Base-by-base conservation (phyloP, 129 eudicot genomes). In the Tagetes patula region DNA sequence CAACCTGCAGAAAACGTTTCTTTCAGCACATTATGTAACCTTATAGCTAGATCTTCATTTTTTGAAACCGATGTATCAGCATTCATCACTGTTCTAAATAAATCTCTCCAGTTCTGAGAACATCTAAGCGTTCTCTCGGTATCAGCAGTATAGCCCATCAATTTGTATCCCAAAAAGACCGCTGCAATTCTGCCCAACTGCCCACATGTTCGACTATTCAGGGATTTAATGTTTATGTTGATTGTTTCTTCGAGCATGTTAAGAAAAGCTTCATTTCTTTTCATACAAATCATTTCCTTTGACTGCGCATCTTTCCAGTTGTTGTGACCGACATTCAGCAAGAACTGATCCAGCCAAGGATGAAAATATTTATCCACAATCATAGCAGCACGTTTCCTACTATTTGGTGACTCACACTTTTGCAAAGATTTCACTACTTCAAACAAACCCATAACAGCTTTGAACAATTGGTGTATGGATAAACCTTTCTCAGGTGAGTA, bases 161-260 rank as follows among this genome's bases (percentile, higher is more conserved):
- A 45, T n/a, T 43, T 69, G n/a, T 83, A 80, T 47, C 86, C 89
- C 32, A 91, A 77, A 36, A 65, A 41, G 7, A 68, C 54, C 82
- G 67, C 83, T n/a, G 81, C 71, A 13, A 65, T 72, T 48, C 69
- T 77, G 33, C 90, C 97, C 55, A 84, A 53, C 62, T 81, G 82
- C 38, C 70, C 75, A 70, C 62, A 63, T 10, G 88, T 70, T 20
- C 48, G 75, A 37, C 8, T 10, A 49, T 32, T 55, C 6, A 13
- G 68, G 30, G 64, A 47, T 11, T 34, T 9, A 13, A 73, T 31
- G 34, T 76, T 70, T 54, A 52, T 63, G 1, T 55, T 31, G 36
- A 78, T 66, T n/a, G 82, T 78, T 73, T 83, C 97, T 79, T 79
- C 55, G 8, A 88, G 85, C 65, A 86, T 67, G 70, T 65, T 45